Evolutionary conservation across 1,284 basidiomycete species (phyloP), one percentile per base, ranked within the genome.

Genomic region (Pisolithus thermaeus): DNA sequence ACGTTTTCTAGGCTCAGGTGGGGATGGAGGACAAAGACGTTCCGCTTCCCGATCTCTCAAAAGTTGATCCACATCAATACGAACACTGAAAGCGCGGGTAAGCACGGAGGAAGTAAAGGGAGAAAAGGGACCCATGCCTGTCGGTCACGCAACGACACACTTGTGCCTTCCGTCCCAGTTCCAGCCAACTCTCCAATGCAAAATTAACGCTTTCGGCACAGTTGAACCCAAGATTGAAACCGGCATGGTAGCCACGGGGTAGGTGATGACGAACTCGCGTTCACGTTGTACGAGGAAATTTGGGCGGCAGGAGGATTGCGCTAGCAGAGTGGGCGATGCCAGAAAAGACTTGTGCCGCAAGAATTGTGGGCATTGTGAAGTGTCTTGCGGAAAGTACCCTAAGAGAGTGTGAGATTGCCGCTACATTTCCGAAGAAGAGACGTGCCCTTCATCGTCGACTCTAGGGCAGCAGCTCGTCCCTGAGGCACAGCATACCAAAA

Each of bases 161-260:
- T 60, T 89, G 87, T 1, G 90, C 93, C 56, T 79, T 81, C 54
- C 86, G 76, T 4, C 94, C 96, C 22, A 96, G 72, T 47, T 96
- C 92, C 8, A 98, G 71, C 96, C 96, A 99, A 53, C 87, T 90
- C 20, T 97, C 91, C 25, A 98, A 77, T 0, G 97, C 97, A 69
- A 99, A 99, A 68, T 99, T 99, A 62, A 97, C 92, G 58, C 90
- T 93, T 71, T 99, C 97, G 2, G 96, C 96, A 62, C 96, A 98
- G 65, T 99, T 99, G 67, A 97, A 86, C 14, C 96, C 97, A 37
- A 98, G 75, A 65, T 99, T 99, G 77, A 97, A 98, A 16, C 96
- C 96, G 0, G 93, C 91, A 66, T 97, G 95, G 68, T 97, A 97
- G 8, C 95, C 95, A 39, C 84, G 76, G 0, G 96, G 66, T 86